Evolutionary conservation across 345 rosid species (phyloP).

Genomic region (Euphorbia pulcherrima): DNA sequence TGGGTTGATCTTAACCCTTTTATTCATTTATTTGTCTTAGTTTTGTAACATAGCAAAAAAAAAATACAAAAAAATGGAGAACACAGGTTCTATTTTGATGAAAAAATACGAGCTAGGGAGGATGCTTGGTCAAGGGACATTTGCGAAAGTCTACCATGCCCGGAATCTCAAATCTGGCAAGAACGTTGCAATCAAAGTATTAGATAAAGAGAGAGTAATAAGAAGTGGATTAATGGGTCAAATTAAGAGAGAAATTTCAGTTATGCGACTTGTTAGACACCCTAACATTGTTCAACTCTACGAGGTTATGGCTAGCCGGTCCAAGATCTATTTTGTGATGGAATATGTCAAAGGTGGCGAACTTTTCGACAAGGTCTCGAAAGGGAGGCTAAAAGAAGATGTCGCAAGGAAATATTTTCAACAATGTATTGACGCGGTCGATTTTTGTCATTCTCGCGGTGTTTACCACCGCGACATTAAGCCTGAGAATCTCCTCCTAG

Average conservation of each 20-base stretch:
- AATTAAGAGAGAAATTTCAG: conserved; percentile 80
- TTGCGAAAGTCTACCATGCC: conserved; percentile 77
- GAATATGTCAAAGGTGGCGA: conserved; percentile 76
- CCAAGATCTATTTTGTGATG: conserved; percentile 75
- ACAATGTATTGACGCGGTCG: conserved; percentile 66
- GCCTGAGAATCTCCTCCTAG: conserved; percentile 81
- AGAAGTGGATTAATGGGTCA: conserved; percentile 65
- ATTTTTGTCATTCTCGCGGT: conserved; percentile 80
- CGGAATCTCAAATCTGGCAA: conserved; percentile 54
- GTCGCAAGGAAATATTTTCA: conserved; percentile 65
- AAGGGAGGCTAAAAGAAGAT: conserved; percentile 73
- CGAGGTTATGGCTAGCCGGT: conserved; percentile 88
- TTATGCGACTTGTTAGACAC: conserved; percentile 74
- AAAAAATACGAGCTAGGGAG: conserved; percentile 64
- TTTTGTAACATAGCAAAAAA: background rate
- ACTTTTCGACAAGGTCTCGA: conserved; percentile 65
- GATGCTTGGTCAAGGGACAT: conserved; percentile 79
- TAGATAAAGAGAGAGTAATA: conserved; percentile 64
- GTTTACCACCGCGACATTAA: conserved; percentile 85
- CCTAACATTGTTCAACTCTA: conserved; percentile 68
- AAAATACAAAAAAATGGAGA: conserved; percentile 43
- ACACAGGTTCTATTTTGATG: conserved; percentile 53
- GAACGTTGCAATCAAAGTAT: conserved; percentile 66
- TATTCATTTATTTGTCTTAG: background rate
- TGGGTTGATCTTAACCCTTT: background rate